A percentile compares a stretch with the other conserved stretches of the same genome.
Evolutionary conservation across 768 basidiomycete genomes (phyloP).

Genomic region (Mycena polygramma): DNA sequence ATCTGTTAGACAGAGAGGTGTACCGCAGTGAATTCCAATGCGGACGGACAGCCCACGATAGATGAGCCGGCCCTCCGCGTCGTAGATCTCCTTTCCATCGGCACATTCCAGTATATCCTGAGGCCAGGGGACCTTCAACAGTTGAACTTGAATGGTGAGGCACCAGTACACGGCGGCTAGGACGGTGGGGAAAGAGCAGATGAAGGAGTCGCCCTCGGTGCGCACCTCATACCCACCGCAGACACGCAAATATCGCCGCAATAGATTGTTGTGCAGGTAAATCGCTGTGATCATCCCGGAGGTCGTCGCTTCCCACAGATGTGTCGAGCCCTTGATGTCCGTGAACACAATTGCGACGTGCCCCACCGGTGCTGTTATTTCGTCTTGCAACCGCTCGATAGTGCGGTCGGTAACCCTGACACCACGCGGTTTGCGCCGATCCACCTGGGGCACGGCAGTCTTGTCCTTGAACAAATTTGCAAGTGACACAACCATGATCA

Average conservation of each 20-base stretch:
- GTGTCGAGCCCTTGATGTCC: constrained; percentile 97
- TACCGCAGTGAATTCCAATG: constrained; percentile 97
- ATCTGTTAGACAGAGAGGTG: constrained; percentile 90
- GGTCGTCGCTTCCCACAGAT: constrained; percentile 94
- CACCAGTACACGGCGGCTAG: constrained; percentile 92
- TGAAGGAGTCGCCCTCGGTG: constrained; percentile 98
- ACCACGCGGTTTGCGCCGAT: constrained; percentile 7
- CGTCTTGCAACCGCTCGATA: constrained; percentile 76
- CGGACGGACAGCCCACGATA: constrained; percentile 92
- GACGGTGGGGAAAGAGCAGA: constrained; percentile 95
- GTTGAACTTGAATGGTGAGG: constrained; percentile 85
- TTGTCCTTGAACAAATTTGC: constrained; percentile 74
- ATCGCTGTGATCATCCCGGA: constrained; percentile 93
- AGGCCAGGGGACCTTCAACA: constrained; percentile 90
- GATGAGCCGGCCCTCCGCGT: constrained; percentile 74
- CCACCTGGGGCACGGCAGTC: not conserved
- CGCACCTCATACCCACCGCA: constrained; percentile 99
- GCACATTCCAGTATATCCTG: constrained; percentile 92
- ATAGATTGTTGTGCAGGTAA: constrained; percentile 88
- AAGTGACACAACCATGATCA: constrained; percentile 97
- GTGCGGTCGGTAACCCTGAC: constrained; percentile 65
- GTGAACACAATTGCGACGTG: constrained; percentile 96
- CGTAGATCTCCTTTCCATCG: constrained; percentile 86
- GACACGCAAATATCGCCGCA: constrained; percentile 86
- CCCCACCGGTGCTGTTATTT: constrained; percentile 87